phyloP scores from a whole-genome alignment of 2,329 filamentous ascomycete genomes.

The Rhynchosporium graminicola region DNA sequence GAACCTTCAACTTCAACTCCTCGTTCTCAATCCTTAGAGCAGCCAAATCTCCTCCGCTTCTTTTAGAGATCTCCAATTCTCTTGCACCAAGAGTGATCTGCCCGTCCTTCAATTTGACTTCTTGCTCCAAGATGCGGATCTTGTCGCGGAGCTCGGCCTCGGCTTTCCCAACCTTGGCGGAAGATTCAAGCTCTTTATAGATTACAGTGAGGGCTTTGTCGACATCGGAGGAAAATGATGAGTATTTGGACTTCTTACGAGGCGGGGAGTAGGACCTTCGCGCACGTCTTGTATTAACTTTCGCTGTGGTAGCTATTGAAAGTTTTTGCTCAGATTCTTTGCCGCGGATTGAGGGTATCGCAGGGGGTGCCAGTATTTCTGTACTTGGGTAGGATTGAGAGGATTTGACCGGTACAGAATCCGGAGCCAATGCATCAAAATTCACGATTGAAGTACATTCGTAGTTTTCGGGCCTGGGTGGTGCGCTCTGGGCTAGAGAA shows the following conservation, averaged over 20 bases:
- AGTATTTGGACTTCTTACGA: slow-evolving; percentile 31
- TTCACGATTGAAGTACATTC: background rate
- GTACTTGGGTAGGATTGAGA: background rate
- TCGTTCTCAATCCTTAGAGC: slow-evolving; percentile 19
- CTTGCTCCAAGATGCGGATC: slow-evolving; percentile 30
- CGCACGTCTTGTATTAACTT: slow-evolving; percentile 11
- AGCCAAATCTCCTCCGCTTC: slow-evolving; percentile 8
- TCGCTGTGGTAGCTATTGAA: background rate
- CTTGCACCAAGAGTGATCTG: slow-evolving; percentile 19
- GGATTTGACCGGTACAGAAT: background rate
- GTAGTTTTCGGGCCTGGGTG: background rate
- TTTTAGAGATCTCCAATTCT: slow-evolving; percentile 23
- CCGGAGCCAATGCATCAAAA: background rate
- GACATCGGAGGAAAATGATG: slow-evolving; percentile 26
- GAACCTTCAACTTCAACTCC: slow-evolving; percentile 19
- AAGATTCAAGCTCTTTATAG: slow-evolving; percentile 28
- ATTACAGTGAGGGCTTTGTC: slow-evolving; percentile 32
- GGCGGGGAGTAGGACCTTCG: slow-evolving; percentile 24
- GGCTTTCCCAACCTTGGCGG: slow-evolving; percentile 21
- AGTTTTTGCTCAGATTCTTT: no score
- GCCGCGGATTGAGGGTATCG: background rate
- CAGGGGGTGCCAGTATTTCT: background rate
- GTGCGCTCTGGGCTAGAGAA: background rate
- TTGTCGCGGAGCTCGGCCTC: slow-evolving; percentile 18
- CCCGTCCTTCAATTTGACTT: slow-evolving; percentile 29